phyloP scores from a whole-genome alignment of 2,329 filamentous ascomycete genomes.

The Sporothrix pallida region DNA sequence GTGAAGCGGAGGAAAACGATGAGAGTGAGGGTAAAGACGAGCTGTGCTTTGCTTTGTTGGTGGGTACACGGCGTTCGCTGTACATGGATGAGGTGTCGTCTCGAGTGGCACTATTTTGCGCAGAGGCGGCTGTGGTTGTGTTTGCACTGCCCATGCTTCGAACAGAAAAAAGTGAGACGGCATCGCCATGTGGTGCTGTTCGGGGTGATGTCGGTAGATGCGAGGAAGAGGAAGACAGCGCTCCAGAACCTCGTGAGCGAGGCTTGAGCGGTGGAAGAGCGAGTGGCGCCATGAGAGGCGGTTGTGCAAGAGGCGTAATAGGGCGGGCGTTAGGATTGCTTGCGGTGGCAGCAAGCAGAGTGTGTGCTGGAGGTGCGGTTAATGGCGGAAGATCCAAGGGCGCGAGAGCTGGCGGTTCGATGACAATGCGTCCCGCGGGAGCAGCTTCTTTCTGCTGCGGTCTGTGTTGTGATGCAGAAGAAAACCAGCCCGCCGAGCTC shows the following conservation, averaged over 20 bases:
- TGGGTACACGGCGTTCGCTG: conserved; percentile 12
- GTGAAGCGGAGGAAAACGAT: conserved; percentile 26
- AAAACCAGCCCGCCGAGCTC: conserved; percentile 19
- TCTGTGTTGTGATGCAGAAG: conserved; percentile 1
- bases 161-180: conserved; percentile 21
- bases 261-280: conserved; percentile 23
- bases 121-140: background rate
- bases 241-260: background rate
- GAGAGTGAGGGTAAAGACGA: background rate
- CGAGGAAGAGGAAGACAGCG: background rate
- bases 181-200: conserved; percentile 18
- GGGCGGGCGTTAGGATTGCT: background rate
- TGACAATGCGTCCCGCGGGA: background rate
- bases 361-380: conserved; percentile 4
- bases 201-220: conserved; percentile 32
- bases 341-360: background rate
- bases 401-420: conserved; percentile 7
- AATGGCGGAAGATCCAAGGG: conserved; percentile 14
- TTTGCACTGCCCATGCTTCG: conserved; percentile 8
- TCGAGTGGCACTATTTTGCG: background rate
- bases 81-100: conserved; percentile 36
- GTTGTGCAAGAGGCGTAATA: conserved; percentile 22
- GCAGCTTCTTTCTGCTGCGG: background rate
- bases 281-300: conserved; percentile 29
- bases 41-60: background rate